Conservation (phyloP, 805 yeast species). For the Myxozyma kluyveri region DNA sequence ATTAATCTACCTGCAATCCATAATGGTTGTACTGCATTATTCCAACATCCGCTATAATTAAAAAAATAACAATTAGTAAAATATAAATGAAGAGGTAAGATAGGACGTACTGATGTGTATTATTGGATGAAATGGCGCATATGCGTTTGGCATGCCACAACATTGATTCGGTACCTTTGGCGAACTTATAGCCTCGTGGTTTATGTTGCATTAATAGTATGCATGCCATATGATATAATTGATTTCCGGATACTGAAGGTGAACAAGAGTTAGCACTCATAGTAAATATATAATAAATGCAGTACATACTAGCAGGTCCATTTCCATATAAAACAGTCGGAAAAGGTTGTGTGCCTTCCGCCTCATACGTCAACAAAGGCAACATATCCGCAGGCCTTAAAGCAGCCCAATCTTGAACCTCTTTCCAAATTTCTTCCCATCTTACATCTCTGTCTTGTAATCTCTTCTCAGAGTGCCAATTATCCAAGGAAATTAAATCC, state of each 20-base stretch:
- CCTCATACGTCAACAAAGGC: conserved; percentile 38
- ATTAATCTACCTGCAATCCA: conserved; percentile 37
- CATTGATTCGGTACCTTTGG: conserved; percentile 33
- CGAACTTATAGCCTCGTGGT: conserved; percentile 40
- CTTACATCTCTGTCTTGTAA: conserved; percentile 37
- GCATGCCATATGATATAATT: conserved; percentile 43
- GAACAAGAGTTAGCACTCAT: not conserved
- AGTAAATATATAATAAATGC: not conserved
- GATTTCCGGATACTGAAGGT: conserved; percentile 38
- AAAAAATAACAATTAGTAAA: not conserved
- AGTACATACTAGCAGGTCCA: conserved; percentile 38
- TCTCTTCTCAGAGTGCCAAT: conserved; percentile 14
- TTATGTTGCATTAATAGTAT: conserved; percentile 44
- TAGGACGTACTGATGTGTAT: conserved; percentile 31
- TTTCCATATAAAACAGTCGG: conserved; percentile 42
- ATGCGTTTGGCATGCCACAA: conserved; percentile 46
- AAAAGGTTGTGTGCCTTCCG: conserved; percentile 37
- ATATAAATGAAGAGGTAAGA: not conserved
- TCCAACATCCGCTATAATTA: conserved; percentile 33
- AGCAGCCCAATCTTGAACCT: conserved; percentile 42
- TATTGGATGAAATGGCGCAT: conserved; percentile 39
- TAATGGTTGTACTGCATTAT: conserved; percentile 36
- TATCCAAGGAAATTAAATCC: conserved; percentile 38
- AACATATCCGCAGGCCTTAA: conserved; percentile 42
- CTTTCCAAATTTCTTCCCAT: conserved; percentile 46